A percentile compares a stretch with the other conserved stretches of the same genome.
Conservation (phyloP, 129 eudicot genomes). For the Helichrysum umbraculigerum region DNA sequence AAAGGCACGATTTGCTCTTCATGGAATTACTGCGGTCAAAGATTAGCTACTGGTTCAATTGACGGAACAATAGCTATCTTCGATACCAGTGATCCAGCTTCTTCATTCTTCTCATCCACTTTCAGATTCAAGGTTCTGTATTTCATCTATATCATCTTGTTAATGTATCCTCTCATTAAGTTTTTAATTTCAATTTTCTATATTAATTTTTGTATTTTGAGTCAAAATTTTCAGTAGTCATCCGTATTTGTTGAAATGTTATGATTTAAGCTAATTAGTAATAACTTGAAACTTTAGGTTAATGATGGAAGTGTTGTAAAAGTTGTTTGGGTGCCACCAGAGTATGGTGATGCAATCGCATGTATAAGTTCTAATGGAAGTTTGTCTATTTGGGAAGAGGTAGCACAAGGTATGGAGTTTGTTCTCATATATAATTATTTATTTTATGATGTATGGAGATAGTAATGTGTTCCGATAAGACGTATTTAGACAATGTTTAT, state of each 20-base stretch:
- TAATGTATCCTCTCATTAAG: not conserved
- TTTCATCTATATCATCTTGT: not conserved
- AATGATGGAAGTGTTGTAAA: conserved; percentile 54
- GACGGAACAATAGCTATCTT: conserved; percentile 64
- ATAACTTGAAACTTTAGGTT: conserved; percentile 40
- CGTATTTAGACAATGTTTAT: not conserved
- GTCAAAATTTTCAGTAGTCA: not conserved
- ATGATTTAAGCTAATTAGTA: not conserved
- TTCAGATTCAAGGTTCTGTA: conserved; percentile 54
- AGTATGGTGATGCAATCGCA: conserved; percentile 87
- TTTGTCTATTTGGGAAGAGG: conserved; percentile 90
- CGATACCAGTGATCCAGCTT: conserved; percentile 75
- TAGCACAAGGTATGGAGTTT: conserved; percentile 55
- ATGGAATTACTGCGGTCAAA: conserved; percentile 79
- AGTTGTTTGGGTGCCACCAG: conserved; percentile 91
- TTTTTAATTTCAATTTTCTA: no score
- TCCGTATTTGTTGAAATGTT: not conserved
- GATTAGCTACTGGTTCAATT: conserved; percentile 68
- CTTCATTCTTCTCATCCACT: conserved; percentile 53
- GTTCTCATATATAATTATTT: no score
- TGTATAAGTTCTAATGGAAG: conserved; percentile 71
- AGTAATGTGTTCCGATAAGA: not conserved
- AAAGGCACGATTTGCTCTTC: conserved; percentile 74
- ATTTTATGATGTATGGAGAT: not conserved
- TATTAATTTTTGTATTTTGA: conserved; percentile 42